A percentile compares a stretch with the other conserved stretches of the same genome.
phyloP scores from a whole-genome alignment of 1,284 basidiomycete species.

The Pseudozyma tsukubaensis region DNA sequence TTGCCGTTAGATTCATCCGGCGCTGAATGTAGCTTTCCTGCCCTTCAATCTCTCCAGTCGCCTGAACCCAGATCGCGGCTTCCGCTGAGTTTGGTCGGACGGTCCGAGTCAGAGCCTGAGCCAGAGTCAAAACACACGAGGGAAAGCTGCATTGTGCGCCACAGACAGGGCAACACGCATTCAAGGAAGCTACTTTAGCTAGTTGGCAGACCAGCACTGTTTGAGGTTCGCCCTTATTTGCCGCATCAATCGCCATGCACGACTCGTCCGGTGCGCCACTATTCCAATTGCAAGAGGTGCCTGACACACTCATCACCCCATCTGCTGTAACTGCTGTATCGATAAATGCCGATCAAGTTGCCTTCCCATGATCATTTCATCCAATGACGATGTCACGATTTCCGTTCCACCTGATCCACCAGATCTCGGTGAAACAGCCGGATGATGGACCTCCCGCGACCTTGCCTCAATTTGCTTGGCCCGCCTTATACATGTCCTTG shows the following conservation, averaged over 20 bases:
- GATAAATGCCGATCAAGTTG: background rate
- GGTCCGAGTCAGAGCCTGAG: background rate
- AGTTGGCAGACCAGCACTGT: no score
- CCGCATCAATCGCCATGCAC: no score
- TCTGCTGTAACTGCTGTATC: background rate
- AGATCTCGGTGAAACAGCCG: background rate
- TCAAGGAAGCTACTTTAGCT: no score
- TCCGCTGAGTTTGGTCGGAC: conserved; percentile 4
- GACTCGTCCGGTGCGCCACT: no score
- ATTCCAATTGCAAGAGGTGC: no score
- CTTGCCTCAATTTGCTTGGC: no score
- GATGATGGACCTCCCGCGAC: no score
- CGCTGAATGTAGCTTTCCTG: background rate
- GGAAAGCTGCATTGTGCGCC: background rate
- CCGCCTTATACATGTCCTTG: no score
- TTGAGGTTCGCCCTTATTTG: no score
- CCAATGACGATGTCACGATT: background rate
- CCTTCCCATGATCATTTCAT: background rate
- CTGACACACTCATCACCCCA: no score
- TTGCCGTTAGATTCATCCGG: background rate
- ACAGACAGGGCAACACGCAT: no score
- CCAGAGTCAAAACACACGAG: background rate
- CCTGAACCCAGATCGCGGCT: conserved; percentile 1
- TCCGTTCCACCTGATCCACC: background rate
- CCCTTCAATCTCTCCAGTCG: background rate